Percentiles rank a stretch among this genome's conserved stretches.
phyloP scores from a whole-genome alignment of 2,329 filamentous ascomycete species.

The Scortechinia acanthostroma region DNA sequence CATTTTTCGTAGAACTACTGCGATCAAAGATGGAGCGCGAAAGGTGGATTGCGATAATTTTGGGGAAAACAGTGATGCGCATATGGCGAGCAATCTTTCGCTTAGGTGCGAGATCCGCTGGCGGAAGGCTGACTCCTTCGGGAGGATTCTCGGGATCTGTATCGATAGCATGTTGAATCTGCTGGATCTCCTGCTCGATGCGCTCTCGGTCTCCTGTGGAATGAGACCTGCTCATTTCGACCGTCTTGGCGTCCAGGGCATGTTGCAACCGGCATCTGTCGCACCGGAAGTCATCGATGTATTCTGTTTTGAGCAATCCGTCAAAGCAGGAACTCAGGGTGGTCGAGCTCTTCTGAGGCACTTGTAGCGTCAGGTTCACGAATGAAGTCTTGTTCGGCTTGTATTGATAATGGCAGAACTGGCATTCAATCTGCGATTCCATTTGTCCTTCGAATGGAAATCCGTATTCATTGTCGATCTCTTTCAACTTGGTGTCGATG shows the following conservation, averaged over 20 bases:
- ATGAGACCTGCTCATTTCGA: conserved; percentile 45
- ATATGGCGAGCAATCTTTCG: conserved; percentile 81
- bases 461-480: conserved; percentile 51
- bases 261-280: conserved; percentile 85
- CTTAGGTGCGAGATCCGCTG: conserved; percentile 68
- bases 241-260: conserved; percentile 57
- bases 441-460: conserved; percentile 89
- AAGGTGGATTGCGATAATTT: conserved; percentile 83
- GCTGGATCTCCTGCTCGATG: conserved; percentile 51
- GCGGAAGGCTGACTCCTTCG: conserved; percentile 67
- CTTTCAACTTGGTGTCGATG: conserved; percentile 22
- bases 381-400: conserved; percentile 78
- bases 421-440: conserved; percentile 91
- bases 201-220: conserved; percentile 40
- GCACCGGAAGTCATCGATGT: conserved; percentile 95
- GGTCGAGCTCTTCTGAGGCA: conserved; percentile 76
- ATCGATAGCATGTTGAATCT: conserved; percentile 65
- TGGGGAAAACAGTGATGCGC: conserved; percentile 79
- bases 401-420: conserved; percentile 82
- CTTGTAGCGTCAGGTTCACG: conserved; percentile 84
- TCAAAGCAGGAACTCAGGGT: conserved; percentile 85
- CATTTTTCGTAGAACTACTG: conserved; percentile 79
- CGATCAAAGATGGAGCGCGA: conserved; percentile 86
- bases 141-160: conserved; percentile 75
- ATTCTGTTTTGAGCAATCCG: conserved; percentile 85